These are phyloP conservation scores for Fusarium multiceps DNA, from an alignment of 2,329 filamentous ascomycete species.

Conservation along the genomic window DNA sequence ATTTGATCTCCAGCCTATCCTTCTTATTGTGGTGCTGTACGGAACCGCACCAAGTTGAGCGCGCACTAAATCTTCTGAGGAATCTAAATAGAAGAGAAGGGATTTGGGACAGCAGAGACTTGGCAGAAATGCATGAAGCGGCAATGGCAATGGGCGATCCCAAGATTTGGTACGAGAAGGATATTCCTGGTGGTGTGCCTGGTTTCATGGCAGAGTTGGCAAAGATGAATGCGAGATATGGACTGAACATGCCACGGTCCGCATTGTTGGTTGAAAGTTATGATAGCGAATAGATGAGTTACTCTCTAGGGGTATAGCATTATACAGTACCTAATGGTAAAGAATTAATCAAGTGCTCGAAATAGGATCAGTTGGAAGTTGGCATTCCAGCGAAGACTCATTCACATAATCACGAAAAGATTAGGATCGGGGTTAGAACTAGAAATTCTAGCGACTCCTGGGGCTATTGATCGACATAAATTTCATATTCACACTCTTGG, in stretches of 20 bases:
- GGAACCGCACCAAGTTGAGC: not conserved
- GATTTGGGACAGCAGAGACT: slow-evolving; percentile 39
- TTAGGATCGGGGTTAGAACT: too few relatives aligned
- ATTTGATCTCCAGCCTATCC: slow-evolving; percentile 19
- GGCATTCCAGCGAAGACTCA: too few relatives aligned
- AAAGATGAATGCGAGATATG: not conserved
- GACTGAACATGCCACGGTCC: not conserved
- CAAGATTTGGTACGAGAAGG: slow-evolving; percentile 1
- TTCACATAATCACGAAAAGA: too few relatives aligned
- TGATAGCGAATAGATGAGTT: not conserved
- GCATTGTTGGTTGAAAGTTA: not conserved
- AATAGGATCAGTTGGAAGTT: too few relatives aligned
- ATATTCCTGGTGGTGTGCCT: slow-evolving; percentile 21
- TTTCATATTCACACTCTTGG: not conserved
- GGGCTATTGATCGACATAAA: not conserved
- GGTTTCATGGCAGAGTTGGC: slow-evolving; percentile 17
- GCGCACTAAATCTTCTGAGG: slow-evolving; percentile 27
- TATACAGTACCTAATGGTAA: not conserved
- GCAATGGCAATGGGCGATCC: slow-evolving; percentile 13
- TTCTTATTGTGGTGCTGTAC: slow-evolving; percentile 4
- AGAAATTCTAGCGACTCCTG: too few relatives aligned
- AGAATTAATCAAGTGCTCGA: not conserved
- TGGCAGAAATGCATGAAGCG: slow-evolving; percentile 33
- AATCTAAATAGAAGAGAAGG: slow-evolving; percentile 35
- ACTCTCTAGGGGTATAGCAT: too few relatives aligned